phyloP scores from a whole-genome alignment of 495 filamentous ascomycete species.

The Oleoguttula mirabilis region DNA sequence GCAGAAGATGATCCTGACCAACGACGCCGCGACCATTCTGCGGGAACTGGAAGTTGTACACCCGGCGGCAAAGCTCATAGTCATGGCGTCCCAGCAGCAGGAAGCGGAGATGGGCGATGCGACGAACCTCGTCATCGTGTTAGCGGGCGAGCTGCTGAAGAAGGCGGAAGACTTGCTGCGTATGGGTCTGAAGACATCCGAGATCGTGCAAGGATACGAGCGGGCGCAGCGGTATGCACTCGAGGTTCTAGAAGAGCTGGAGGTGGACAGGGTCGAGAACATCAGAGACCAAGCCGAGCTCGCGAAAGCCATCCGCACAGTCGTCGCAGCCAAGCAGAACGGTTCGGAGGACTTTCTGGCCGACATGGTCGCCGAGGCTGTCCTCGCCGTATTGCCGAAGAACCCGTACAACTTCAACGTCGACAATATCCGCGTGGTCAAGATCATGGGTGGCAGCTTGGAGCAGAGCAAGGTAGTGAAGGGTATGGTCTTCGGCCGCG shows the following conservation, averaged over 20 bases:
- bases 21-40: conserved; percentile 93
- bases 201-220: conserved; percentile 92
- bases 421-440: conserved; percentile 97
- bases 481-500: conserved; percentile 95
- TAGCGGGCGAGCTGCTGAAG: conserved; percentile 91
- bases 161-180: conserved; percentile 94
- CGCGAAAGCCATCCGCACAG: conserved; percentile 89
- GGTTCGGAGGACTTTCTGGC: conserved; percentile 83
- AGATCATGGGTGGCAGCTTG: conserved; percentile 96
- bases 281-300: conserved; percentile 67
- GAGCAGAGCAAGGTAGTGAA: conserved; percentile 89
- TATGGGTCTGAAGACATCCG: conserved; percentile 91
- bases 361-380: conserved; percentile 78
- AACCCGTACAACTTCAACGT: conserved; percentile 99
- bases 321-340: conserved; percentile 91
- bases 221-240: conserved; percentile 81
- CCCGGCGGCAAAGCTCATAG: conserved; percentile 93
- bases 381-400: conserved; percentile 88
- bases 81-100: conserved; percentile 98
- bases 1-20: conserved; percentile 98
- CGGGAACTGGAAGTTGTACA: conserved; percentile 97
- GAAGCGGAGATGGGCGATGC: conserved; percentile 98
- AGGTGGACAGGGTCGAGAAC: conserved; percentile 80
- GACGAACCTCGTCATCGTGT: conserved; percentile 91
- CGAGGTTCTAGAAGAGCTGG: conserved; percentile 73